Evolutionary conservation across 2,329 filamentous ascomycete genomes (phyloP), one percentile per base, ranked within the genome.

Genomic region (Alternaria solani): DNA sequence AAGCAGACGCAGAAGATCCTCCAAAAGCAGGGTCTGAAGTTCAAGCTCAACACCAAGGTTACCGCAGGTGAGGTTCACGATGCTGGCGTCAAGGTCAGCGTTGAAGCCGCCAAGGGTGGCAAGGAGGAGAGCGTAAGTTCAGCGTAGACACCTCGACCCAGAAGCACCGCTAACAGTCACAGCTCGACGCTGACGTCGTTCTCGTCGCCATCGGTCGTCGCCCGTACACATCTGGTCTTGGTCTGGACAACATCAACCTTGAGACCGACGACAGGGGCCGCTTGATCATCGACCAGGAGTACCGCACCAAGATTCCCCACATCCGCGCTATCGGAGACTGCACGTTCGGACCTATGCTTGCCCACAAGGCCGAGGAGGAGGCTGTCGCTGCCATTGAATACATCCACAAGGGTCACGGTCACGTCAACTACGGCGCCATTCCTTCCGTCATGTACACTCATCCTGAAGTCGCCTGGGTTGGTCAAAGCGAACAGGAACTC

Each of bases 391-490:
- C 90, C 59, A 86, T 98, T 65, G 95, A 99, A 83, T 98, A 93
- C 86, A 95, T 99, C 82, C 94, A 92, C 84, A 98, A 98, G 86
- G 93, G 93, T 68, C 91, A 96, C 81, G 95, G 95, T 60, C 95
- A 99, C 82, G 95, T 99, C 83, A 99, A 99, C 90, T 99, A 99
- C 84, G 92, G 89, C 75, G 92, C 91, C 80, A 99, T 99, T 78
- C 95, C 95, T 68, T 95, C 92, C 34, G 95, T 99, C 83, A 99
- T 99, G 95, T 99, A 99, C 88, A 98, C 95, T 11, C 91, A 97
- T 84, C 95, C 95, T 34, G 95, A 99, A 82, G 95, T 98, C 68
- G 93, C 95, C 36, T 99, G 95, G 95, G 95, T 99, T 47, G 95
- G 95, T 60, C 94, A 97, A 85, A 97, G 90, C 80, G 95, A 99